Conservation (phyloP, 306 rosid genomes). For the Dalbergia cultrata region DNA sequence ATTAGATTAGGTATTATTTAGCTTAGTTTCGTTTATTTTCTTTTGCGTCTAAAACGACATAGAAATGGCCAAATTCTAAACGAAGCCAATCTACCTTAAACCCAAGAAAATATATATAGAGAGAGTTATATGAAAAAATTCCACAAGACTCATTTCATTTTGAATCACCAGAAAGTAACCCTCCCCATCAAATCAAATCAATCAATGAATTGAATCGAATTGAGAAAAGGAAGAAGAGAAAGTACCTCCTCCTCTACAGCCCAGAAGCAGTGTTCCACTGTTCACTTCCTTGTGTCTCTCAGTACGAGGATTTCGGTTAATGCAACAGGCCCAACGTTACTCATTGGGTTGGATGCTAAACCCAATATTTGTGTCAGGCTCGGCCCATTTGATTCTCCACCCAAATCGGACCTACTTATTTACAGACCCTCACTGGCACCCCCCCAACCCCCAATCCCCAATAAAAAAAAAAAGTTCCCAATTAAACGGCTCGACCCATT, state of each 20-base stretch:
- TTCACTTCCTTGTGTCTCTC: neutral
- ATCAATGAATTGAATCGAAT: neutral
- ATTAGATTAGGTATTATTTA: neutral
- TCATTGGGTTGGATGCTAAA: no score
- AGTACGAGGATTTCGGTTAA: no score
- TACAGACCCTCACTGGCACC: no score
- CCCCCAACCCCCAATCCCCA: no score
- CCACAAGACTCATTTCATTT: neutral
- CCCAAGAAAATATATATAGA: constrained; percentile 8
- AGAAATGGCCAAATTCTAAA: neutral
- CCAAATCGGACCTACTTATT: no score
- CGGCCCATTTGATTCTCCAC: no score
- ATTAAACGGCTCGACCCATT: no score
- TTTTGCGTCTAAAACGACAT: neutral
- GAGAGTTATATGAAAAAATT: no score
- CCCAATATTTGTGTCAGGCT: no score
- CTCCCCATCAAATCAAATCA: neutral
- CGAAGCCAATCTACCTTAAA: neutral
- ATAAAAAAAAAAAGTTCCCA: no score
- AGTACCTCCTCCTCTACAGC: neutral
- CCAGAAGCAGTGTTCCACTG: neutral
- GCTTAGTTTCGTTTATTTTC: neutral
- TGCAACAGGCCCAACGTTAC: no score
- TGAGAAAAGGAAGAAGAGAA: constrained; percentile 7
- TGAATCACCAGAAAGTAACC: neutral